These are phyloP conservation scores for Pyricularia sp. DNA, from an alignment of 2,329 filamentous ascomycete species.

Conservation along the genomic window DNA sequence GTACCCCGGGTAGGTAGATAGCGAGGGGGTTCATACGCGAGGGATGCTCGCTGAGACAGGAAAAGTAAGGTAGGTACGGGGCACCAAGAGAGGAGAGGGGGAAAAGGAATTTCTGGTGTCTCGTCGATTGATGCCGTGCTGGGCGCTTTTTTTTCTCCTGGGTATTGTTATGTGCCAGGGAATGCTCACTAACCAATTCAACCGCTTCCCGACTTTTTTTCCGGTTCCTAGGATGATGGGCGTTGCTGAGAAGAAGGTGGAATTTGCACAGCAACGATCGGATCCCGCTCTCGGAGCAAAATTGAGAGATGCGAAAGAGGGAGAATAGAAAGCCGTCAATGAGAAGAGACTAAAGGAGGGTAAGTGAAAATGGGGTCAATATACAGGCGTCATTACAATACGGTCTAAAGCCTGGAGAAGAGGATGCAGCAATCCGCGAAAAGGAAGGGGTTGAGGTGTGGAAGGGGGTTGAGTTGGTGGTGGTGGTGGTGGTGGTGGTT, in stretches of 20 bases:
- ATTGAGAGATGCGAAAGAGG: not conserved
- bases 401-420: slow-evolving; percentile 6
- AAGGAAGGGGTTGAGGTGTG: not conserved
- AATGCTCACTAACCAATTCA: not conserved
- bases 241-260: not conserved
- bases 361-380: slow-evolving; percentile 2
- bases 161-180: not conserved
- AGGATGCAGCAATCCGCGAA: slow-evolving; percentile 1
- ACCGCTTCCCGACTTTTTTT: not conserved
- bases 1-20: not conserved
- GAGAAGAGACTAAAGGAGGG: slow-evolving; percentile 1
- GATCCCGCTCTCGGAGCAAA: not conserved
- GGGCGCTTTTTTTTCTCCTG: not conserved
- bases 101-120: not conserved
- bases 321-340: not conserved
- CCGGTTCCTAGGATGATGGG: not conserved
- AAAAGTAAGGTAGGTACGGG: not conserved
- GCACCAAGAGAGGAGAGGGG: not conserved
- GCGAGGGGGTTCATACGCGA: not conserved
- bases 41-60: not conserved
- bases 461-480: not conserved
- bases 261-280: not conserved
- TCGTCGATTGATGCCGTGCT: not conserved
- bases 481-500: not conserved
- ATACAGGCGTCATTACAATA: slow-evolving; percentile 6